phyloP scores from a whole-genome alignment of 768 basidiomycete genomes.

The Lentinula guzmanii region DNA sequence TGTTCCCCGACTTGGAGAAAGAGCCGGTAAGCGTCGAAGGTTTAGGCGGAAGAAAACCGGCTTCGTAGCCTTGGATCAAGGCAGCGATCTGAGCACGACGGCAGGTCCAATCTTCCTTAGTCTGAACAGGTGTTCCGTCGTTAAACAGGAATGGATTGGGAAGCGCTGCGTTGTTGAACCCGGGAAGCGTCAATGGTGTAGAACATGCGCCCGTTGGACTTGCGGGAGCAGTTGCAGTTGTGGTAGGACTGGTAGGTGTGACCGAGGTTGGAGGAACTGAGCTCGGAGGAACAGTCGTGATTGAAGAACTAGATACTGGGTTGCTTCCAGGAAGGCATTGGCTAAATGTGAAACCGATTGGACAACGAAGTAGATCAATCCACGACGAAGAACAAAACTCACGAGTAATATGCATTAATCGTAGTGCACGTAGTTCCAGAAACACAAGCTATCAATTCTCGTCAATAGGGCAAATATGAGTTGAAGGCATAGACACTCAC shows the following conservation, averaged over 20 bases:
- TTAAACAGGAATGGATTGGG: constrained; percentile 52
- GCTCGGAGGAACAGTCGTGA: constrained; percentile 8
- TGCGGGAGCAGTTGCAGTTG: neutral
- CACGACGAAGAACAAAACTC: neutral
- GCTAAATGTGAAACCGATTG: neutral
- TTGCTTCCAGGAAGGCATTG: constrained; percentile 27
- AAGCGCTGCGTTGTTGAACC: constrained; percentile 34
- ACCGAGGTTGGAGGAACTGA: neutral
- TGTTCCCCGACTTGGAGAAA: constrained; percentile 25
- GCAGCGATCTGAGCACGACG: constrained; percentile 41
- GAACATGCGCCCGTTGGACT: neutral
- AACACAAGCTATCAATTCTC: constrained; percentile 22
- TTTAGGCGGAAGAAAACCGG: constrained; percentile 42
- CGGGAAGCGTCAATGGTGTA: constrained; percentile 18
- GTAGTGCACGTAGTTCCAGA: constrained; percentile 24
- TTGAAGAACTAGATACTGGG: constrained; percentile 6
- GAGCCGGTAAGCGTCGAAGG: constrained; percentile 40
- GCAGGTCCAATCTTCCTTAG: constrained; percentile 45
- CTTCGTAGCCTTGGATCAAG: constrained; percentile 47
- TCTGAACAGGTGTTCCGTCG: constrained; percentile 34
- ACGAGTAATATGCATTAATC: constrained; percentile 26
- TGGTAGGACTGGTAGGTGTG: neutral
- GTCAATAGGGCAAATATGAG: neutral
- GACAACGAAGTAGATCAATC: neutral
- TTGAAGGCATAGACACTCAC: neutral